Evolutionary conservation across 1,139 yeast species (phyloP), one percentile per base, ranked within the genome.

Genomic region (Pichia sp.): DNA sequence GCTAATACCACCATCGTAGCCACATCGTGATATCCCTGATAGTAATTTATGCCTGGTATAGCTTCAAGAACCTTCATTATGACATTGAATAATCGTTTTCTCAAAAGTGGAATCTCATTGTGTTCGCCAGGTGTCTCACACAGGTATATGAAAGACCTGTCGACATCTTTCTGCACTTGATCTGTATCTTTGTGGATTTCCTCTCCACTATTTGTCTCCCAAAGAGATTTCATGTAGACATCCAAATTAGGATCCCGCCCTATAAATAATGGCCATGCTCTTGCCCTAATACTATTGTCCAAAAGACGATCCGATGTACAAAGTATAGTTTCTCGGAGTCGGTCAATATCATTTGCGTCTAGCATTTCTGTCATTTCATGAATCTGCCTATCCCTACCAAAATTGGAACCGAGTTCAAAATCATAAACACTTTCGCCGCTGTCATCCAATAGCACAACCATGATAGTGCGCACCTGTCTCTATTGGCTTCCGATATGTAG

Each of bases 21-120:
- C 41, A 92, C 75, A 65, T 93, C 98, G 70, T 93, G 98, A 67
- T 80, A 90, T 0, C 99, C 99, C 70, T 93, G 99, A 67, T 90
- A 93, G 69, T 93, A 93, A 57, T 81, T 75, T 48, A 92, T 73
- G 9, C 70, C 64, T 0, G 92, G 92, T 62, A 85, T 75, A 36
- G 75, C 76, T 36, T 90, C 70, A 29, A 93, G 73, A 2, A 90
- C 74, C 30, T 75, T 73, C 12, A 79, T 70, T 8, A 91, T 79
- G 34, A 87, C 63, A 14, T 70, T 70, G 10, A 71, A 70, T 42
- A 89, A 72, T 29, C 77, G 65, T 6, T 67, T 67, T 61, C 81
- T 78, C 55, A 76, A 61, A 3, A 48, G 17, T 5, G 27, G 34
- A 33, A 56, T 4, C n/a, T 46, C 48, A 9, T 29, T n/a, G 36